Conservation (phyloP, 805 yeast genomes). For the Myxozyma mucilagina region DNA sequence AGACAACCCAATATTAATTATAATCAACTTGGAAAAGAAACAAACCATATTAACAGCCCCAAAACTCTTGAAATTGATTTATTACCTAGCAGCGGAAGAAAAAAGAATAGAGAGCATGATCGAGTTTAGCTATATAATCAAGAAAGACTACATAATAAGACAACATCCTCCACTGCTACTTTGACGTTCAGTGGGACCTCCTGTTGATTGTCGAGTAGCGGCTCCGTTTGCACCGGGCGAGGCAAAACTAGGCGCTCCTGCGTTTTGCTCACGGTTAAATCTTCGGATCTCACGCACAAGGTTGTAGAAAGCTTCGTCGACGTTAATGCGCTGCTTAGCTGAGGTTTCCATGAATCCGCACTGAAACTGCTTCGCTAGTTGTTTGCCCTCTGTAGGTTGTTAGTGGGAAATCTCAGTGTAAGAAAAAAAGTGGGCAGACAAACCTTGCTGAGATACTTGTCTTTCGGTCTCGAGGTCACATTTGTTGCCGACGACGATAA, state of each 20-base stretch:
- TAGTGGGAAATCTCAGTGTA: too few relatives aligned
- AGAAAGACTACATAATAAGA: conserved; percentile 10
- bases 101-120: too few relatives aligned
- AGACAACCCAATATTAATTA: too few relatives aligned
- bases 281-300: conserved; percentile 54
- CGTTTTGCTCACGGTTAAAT: conserved; percentile 27
- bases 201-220: conserved; percentile 8
- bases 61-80: too few relatives aligned
- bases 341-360: conserved; percentile 79
- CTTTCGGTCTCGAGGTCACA: conserved; percentile 73
- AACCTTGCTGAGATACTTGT: conserved; percentile 44
- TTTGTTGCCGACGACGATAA: conserved; percentile 77
- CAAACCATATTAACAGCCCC: too few relatives aligned
- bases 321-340: conserved; percentile 88
- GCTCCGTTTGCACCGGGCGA: conserved; percentile 6
- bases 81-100: too few relatives aligned
- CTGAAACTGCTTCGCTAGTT: conserved; percentile 65
- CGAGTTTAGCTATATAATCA: too few relatives aligned
- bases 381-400: conserved; percentile 64
- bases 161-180: conserved; percentile 25
- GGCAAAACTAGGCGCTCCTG: conserved; percentile 6
- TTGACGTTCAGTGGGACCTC: conserved; percentile 12
- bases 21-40: too few relatives aligned
- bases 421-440: neutral
- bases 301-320: conserved; percentile 78